These are phyloP conservation scores for Cryphonectria japonica DNA, from an alignment of 2,329 filamentous ascomycete genomes.

Conservation along the genomic window DNA sequence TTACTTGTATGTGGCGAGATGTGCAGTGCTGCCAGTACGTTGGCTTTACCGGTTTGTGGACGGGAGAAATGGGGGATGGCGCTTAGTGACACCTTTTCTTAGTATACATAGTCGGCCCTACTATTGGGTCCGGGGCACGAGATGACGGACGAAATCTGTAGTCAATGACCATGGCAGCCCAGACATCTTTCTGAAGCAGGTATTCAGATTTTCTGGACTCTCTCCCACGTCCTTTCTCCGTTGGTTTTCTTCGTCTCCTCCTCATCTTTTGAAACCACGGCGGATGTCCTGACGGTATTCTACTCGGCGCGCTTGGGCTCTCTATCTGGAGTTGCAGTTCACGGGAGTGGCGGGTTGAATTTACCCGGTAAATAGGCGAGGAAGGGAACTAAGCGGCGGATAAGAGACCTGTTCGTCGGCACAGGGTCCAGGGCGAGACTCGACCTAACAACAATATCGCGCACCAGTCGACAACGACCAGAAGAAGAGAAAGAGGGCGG, in stretches of 20 bases:
- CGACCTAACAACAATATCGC: not conserved
- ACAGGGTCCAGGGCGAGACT: not conserved
- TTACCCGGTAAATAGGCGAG: slow-evolving; percentile 1
- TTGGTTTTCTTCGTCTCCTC: no score
- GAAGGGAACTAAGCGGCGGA: not conserved
- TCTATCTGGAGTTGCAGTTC: not conserved
- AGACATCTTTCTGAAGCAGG: not conserved
- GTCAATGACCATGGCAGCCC: not conserved
- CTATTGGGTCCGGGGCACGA: not conserved
- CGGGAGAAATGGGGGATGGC: no score
- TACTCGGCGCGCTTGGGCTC: not conserved
- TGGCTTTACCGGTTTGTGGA: no score
- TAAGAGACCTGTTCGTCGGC: not conserved
- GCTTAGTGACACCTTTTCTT: not conserved
- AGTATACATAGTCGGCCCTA: not conserved
- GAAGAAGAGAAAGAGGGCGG: not conserved
- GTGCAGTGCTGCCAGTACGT: no score
- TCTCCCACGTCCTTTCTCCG: not conserved
- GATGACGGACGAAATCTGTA: not conserved
- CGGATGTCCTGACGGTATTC: not conserved
- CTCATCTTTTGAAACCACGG: not conserved
- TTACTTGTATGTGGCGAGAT: no score
- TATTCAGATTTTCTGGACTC: not conserved
- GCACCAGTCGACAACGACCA: not conserved
- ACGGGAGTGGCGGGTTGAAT: not conserved